Evolutionary conservation across 139 green algal genomes (phyloP).

Genomic region (Parachlorella kessleri): DNA sequence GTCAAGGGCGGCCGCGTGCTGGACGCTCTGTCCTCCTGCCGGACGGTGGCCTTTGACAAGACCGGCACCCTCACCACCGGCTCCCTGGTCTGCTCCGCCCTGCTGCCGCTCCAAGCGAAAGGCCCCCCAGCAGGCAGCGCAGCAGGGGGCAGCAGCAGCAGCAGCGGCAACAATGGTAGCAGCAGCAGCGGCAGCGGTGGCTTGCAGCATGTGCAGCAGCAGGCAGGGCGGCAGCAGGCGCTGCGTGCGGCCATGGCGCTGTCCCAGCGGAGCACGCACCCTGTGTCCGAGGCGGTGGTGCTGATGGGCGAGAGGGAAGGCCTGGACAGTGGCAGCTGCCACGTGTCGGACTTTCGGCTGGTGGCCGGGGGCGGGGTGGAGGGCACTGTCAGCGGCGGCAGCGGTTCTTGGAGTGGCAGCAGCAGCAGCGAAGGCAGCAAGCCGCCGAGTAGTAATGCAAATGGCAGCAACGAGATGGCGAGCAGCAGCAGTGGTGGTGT

Average conservation of each 20-base stretch:
- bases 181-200: neutral
- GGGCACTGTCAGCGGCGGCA: slow-evolving; percentile 4
- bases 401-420: neutral
- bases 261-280: slow-evolving; percentile 47
- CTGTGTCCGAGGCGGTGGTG: slow-evolving; percentile 50
- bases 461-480: neutral
- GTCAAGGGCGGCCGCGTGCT: slow-evolving; percentile 75
- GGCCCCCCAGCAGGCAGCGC: neutral
- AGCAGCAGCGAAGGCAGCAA: slow-evolving; percentile 1
- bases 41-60: slow-evolving; percentile 85
- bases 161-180: neutral
- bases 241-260: slow-evolving; percentile 48
- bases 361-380: slow-evolving; percentile 50
- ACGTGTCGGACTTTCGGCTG: slow-evolving; percentile 46
- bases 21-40: slow-evolving; percentile 66
- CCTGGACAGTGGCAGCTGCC: neutral
- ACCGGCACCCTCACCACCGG: slow-evolving; percentile 90
- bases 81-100: slow-evolving; percentile 47
- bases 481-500: slow-evolving; percentile 5
- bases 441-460: neutral
- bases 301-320: neutral
- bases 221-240: neutral
- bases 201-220: neutral
- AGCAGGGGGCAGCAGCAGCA: neutral
- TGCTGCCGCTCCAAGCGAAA: slow-evolving; percentile 1